Evolutionary conservation across 805 yeast genomes (phyloP).

Genomic region (Teunomyces lycoperdinae): DNA sequence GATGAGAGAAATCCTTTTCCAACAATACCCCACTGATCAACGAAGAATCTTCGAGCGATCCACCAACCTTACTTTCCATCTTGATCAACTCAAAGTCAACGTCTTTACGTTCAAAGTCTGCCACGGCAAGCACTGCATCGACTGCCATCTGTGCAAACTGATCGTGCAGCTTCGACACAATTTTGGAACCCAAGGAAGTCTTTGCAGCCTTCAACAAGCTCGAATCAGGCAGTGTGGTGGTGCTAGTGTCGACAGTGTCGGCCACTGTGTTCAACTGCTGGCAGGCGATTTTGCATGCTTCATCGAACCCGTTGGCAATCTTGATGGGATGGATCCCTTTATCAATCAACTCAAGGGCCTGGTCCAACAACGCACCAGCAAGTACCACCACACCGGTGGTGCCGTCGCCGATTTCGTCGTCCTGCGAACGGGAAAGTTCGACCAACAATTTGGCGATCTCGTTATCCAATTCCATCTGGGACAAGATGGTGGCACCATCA

Average conservation of each 20-base stretch:
- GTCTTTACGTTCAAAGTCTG: conserved; percentile 87
- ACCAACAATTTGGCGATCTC: conserved; percentile 95
- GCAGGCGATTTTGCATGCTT: conserved; percentile 91
- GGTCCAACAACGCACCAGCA: conserved; percentile 91
- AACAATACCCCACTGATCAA: conserved; percentile 88
- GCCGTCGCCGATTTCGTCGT: conserved; percentile 98
- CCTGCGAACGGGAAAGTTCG: conserved; percentile 91
- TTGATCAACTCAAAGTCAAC: conserved; percentile 96
- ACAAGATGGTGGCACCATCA: conserved; percentile 95
- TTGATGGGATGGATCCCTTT: conserved; percentile 97
- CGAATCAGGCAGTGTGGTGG: conserved; percentile 45
- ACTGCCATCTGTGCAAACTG: conserved; percentile 97
- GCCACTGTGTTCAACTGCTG: conserved; percentile 70
- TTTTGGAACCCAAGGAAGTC: conserved; percentile 92
- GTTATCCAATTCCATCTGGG: conserved; percentile 94
- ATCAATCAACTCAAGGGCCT: conserved; percentile 90
- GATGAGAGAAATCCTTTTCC: conserved; percentile 96
- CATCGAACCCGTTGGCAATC: conserved; percentile 95
- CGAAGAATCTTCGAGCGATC: conserved; percentile 80
- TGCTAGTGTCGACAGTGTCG: conserved; percentile 53
- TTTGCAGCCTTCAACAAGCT: conserved; percentile 86
- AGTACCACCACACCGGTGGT: conserved; percentile 98
- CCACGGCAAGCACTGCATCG: conserved; percentile 89
- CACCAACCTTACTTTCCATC: conserved; percentile 95
- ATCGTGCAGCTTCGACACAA: conserved; percentile 90